Evolutionary conservation across 2,329 filamentous ascomycete species (phyloP), one percentile per base, ranked within the genome.

Genomic region (Cordyceps fumosorosea): DNA sequence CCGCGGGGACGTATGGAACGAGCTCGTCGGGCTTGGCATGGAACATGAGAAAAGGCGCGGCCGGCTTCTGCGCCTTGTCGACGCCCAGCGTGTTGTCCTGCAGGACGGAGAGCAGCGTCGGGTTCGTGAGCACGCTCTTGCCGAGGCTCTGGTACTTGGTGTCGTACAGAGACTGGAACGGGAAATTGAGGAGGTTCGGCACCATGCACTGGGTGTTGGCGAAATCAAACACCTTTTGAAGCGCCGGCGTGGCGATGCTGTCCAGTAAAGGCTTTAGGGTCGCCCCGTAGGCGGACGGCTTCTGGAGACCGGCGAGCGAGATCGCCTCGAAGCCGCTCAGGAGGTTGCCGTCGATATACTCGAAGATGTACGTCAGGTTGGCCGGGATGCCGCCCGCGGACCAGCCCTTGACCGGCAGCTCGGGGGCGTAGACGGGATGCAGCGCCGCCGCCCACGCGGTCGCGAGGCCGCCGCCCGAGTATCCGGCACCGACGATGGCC

Each of bases 221-320:
- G 3, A 63, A 5, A 4, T 47, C 7, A 26, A 63, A 16, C 18
- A 42, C 37, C 10, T 45, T 24, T 12, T 26, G 44, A 5, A 56
- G 55, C 1, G n/a, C 18, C 11, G 47, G 48, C 7, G 61, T 63
- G 29, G 37, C 16, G 40, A 60, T 48, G 2, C 10, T 18, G 29
- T 63, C 55, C 6, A 63, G 8, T 0, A 63, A 22, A 10, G 61
- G 61, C 40, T 63, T 29, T 3, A 63, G 29, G 26, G 53, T 16
- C 16, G 55, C 61, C 3, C 55, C 56, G n/a, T 59, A 54, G 1
- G 61, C 61, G 14, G 47, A 42, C 7, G 55, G 61, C 61, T 59
- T 63, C 8, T 20, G 12, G 11, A 63, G 47, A n/a, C 90, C 75
- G 7, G 51, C 51, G 10, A 61, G 20, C 42, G 51, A 42, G 40